Evolutionary conservation across 768 basidiomycete genomes (phyloP), one percentile per base, ranked within the genome.

Genomic region (Phaeotremella fagi): DNA sequence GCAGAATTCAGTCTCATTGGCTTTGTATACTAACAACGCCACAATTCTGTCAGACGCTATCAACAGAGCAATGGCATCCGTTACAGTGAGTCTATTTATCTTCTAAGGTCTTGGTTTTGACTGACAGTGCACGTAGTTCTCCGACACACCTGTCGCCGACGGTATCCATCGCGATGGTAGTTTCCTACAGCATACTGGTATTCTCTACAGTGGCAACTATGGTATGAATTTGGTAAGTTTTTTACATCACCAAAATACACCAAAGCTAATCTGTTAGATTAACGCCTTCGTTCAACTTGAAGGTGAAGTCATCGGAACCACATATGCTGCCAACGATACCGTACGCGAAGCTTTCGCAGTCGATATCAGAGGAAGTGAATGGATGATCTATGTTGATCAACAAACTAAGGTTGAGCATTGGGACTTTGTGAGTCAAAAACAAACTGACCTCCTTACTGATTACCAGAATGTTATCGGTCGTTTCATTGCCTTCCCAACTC

Each of bases 161-260:
- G 85, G 85, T 6, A 84, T 87, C 28, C 61, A 77, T 18, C 65
- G 72, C 0, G 79, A 80, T 58, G 78, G 78, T 2, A 74, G 72
- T 47, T 79, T 78, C 55, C 56, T 59, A 36, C 77, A 86, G 68
- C 85, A 86, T 68, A 71, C 63, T 18, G 85, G 85, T 18, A 76
- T 85, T n/a, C 69, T 84, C 3, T 86, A 85, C 64, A 84, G 83
- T 45, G 85, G 71, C 35, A 86, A 86, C 64, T 86, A 87, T 58
- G 85, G 81, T 16, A 79, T 79, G 52, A 79, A 78, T 54, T 50
- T 79, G 72, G 78, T 79, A 44, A 50, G 77, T 71, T 4, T 27
- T 3, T 47, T 2, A 15, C 12, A 33, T 22, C 4, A 4, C 22
- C 20, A 24, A 42, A 50, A 3, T 38, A 23, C n/a, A 15, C 11